Base-by-base conservation (phyloP, 2,329 filamentous ascomycete genomes). In the Fusarium irregulare region DNA sequence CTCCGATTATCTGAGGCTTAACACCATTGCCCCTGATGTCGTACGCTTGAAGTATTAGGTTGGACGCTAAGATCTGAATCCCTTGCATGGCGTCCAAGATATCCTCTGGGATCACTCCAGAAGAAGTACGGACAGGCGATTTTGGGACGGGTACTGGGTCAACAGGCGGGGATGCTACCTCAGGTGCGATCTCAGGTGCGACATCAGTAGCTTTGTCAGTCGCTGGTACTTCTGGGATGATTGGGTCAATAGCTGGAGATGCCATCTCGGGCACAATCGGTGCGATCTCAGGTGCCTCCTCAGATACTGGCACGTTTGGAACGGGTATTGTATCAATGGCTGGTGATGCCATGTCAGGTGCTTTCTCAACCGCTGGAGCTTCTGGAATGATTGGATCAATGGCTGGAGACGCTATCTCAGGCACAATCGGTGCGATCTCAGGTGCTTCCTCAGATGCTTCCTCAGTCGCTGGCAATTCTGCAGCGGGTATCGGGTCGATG, bases 1-100 rank as follows among this genome's bases (percentile, higher is more conserved):
- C 67, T 45, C 58, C 63, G 18, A 60, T 46, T 3, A 48, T 44
- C 13, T 54, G 50, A 16, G 47, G 41, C 23, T 68, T 48, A 25
- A 66, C 50, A 48, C 62, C 63, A 13, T 27, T 14, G 4, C 53
- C 37, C 9, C 50, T 47, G 11, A 64, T 60, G 21, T 56, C 44
- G 25, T 32, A 23, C 11, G 50, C 54, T 18, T 64, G 53, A 16
- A n/a, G 27, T 23, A 50, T 45, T 4, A 58, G 32, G 16, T 64
- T 63, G 10, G 30, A 54, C 13, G 45, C 42, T 30, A 70, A 46
- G 45, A 44, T 25, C 14, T n/a, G 25, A 28, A 64, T 34, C n/a
- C 27, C 41, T 11, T 23, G 25, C 27, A 57, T 57, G 28, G 41
- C 53, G 41, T 46, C 12, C 10, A 45, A 11, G 20, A 69, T 30